Base-by-base conservation (phyloP, 345 rosid species). In the Odontarrhena argentea region DNA sequence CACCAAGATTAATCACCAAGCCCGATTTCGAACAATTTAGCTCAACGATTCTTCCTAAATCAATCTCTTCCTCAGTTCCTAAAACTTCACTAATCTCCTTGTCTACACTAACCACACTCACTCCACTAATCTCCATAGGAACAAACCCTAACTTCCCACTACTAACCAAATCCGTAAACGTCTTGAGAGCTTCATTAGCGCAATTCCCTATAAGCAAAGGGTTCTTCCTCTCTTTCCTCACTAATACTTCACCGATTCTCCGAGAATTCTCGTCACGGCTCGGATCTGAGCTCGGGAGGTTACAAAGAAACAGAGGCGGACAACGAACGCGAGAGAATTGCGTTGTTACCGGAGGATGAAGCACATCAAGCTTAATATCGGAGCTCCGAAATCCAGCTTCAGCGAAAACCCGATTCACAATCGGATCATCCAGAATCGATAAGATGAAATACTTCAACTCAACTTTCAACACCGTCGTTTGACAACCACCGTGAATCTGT, bases 391-490 rank as follows among this genome's bases (percentile, higher is more conserved):
- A 88, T 1, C 95, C 87, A 2, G 91, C 91, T 13, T 88, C 86
- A 0, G 76, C 79, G 1, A 88, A 76, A 0, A 86, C 82, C 42
- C 87, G 81, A 61, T 85, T 87, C 28, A 83, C 87, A 43, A 76
- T 76, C 71, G 95, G 95, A 55, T 87, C 95, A 38, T 87, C 95
- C 7, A 87, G 78, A 60, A 87, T 87, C 1, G 95, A 79, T 5
- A 84, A 7, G 26, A 84, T 64, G 9, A 88, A 77, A 52, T 82
- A 72, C 65, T 78, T 82, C 30, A 85, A 49, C 60, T 85, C 91
- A 5, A 88, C 91, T 36, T 81, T 87, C 66, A 84, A 55, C 64
- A 69, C 76, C 36, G 84, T 50, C 56, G 77, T 66, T 1, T 65
- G 71, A 2, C 61, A 60, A 13, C 63, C 68, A 5, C 64, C 56